These are phyloP conservation scores for Sapria himalayana DNA, from an alignment of 345 rosid genomes.

Conservation along the genomic window DNA sequence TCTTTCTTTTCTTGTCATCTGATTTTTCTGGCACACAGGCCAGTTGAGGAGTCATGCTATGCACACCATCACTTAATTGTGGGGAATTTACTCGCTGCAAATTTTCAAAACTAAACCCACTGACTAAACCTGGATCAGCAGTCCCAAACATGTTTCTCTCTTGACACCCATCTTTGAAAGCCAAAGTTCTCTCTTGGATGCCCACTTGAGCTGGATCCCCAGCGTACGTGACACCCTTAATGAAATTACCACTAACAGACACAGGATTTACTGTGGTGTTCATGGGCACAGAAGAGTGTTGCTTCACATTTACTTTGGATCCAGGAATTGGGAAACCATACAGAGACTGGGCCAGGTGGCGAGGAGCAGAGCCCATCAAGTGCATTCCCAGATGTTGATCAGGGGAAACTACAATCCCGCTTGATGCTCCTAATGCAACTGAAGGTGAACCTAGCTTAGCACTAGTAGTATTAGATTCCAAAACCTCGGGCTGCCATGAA, in stretches of 20 bases:
- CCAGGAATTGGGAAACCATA: constrained; percentile 37
- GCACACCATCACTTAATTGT: constrained; percentile 17
- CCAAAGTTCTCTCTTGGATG: constrained; percentile 23
- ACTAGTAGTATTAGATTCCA: constrained; percentile 37
- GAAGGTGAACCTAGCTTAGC: constrained; percentile 23
- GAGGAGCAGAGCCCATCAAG: constrained; percentile 29
- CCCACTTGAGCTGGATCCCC: constrained; percentile 25
- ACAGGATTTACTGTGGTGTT: constrained; percentile 22
- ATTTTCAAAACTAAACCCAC: constrained; percentile 22
- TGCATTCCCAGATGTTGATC: constrained; percentile 32
- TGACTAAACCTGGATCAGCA: constrained; percentile 20
- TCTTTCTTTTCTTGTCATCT: constrained; percentile 18
- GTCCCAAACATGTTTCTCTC: constrained; percentile 17
- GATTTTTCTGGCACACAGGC: constrained; percentile 20
- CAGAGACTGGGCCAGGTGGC: constrained; percentile 47
- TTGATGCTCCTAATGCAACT: constrained; percentile 35
- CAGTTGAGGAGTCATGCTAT: constrained; percentile 18
- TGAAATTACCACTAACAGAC: constrained; percentile 26
- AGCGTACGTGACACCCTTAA: constrained; percentile 24
- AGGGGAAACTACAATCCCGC: constrained; percentile 32
- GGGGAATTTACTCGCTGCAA: constrained; percentile 21
- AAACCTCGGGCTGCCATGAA: constrained; percentile 40
- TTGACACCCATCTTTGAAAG: constrained; percentile 29
- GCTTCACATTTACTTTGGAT: constrained; percentile 22
- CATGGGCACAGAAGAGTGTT: constrained; percentile 26